A percentile compares a stretch with the other conserved stretches of the same genome.
Evolutionary conservation across 2,329 filamentous ascomycete genomes (phyloP).

Genomic region (Fusarium nelsonii): DNA sequence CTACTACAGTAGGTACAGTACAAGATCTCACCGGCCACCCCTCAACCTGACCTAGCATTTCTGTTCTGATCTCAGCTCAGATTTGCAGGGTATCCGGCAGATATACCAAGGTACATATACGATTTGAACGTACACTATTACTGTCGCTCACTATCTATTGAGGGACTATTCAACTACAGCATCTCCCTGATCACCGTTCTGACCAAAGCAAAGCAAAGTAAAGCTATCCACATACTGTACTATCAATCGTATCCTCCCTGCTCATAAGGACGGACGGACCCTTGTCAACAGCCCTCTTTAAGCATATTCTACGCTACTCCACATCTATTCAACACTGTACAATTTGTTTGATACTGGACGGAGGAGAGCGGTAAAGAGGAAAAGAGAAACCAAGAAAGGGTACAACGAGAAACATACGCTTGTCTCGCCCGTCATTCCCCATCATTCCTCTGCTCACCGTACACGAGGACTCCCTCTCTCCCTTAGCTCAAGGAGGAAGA

Average conservation of each 20-base stretch:
- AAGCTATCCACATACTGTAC: conserved; percentile 6
- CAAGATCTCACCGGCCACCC: too few relatives aligned
- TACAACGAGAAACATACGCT: conserved; percentile 13
- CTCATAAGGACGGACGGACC: conserved; percentile 8
- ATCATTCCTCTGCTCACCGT: conserved; percentile 31
- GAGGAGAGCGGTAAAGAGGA: background rate
- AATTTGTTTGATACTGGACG: conserved; percentile 18
- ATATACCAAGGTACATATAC: background rate
- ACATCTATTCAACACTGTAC: background rate
- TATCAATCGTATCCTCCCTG: conserved; percentile 24
- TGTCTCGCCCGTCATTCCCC: conserved; percentile 57
- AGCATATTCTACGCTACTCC: conserved; percentile 20
- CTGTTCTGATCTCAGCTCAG: too few relatives aligned
- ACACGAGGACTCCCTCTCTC: conserved; percentile 34
- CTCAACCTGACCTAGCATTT: too few relatives aligned
- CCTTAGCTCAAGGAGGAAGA: conserved; percentile 42
- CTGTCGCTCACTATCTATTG: background rate
- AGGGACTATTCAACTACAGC: background rate
- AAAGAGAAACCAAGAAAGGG: background rate
- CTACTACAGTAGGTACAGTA: too few relatives aligned
- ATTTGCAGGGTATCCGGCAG: background rate
- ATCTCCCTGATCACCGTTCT: conserved; percentile 3
- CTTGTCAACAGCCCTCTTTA: conserved; percentile 27
- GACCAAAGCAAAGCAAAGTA: background rate
- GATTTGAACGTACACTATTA: background rate